Evolutionary conservation across 2,329 filamentous ascomycete species (phyloP).

Genomic region (Colletotrichum falcatum): DNA sequence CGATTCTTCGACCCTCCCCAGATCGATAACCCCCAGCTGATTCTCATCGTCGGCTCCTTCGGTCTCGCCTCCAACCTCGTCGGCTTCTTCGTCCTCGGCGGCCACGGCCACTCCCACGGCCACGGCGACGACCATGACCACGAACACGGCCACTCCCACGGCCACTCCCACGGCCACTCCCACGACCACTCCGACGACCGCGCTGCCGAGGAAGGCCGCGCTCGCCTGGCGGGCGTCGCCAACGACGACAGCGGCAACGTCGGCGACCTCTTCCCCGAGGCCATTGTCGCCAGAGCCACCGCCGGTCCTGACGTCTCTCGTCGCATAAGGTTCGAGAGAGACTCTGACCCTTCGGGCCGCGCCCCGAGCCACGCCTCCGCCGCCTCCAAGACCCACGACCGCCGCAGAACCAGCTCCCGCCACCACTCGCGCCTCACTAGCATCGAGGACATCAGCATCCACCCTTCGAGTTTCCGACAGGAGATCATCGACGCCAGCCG

Average conservation of each 20-base stretch:
- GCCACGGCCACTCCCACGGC: constrained; percentile 88
- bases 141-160: constrained; percentile 50
- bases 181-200: constrained; percentile 51
- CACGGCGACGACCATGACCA: constrained; percentile 66
- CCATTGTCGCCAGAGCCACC: constrained; percentile 64
- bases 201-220: constrained; percentile 65
- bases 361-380: constrained; percentile 47
- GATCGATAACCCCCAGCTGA: constrained; percentile 85
- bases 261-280: constrained; percentile 73
- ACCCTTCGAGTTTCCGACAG: constrained; percentile 90
- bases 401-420: constrained; percentile 59
- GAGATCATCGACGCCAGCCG: constrained; percentile 90
- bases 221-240: constrained; percentile 53
- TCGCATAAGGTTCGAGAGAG: constrained; percentile 56
- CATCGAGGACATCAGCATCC: constrained; percentile 82
- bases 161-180: constrained; percentile 57
- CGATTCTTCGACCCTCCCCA: constrained; percentile 92
- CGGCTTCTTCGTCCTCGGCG: constrained; percentile 91
- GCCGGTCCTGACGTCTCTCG: constrained; percentile 51
- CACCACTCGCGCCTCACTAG: constrained; percentile 71
- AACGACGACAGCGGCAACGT: constrained; percentile 70
- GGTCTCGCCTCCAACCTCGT: constrained; percentile 90
- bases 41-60: constrained; percentile 88
- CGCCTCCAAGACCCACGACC: constrained; percentile 55
- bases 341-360: constrained; percentile 45